These are phyloP conservation scores for Apiospora hydei DNA, from an alignment of 2,329 filamentous ascomycete genomes.

Conservation along the genomic window DNA sequence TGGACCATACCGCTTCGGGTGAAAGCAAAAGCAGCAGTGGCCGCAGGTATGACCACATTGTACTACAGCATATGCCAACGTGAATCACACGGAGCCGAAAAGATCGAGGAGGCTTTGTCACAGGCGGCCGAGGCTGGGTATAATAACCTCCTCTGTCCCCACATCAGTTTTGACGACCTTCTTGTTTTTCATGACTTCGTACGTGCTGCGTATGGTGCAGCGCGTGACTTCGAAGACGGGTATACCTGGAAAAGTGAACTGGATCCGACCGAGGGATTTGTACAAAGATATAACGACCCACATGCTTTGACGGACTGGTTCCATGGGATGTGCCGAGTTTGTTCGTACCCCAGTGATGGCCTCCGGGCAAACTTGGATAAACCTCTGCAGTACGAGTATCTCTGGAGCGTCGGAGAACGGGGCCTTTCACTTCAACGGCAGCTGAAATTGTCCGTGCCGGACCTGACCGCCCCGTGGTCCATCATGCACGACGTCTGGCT, in stretches of 20 bases:
- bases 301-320: too few species aligned
- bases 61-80: not conserved
- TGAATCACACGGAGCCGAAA: not conserved
- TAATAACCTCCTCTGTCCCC: not conserved
- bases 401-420: not conserved
- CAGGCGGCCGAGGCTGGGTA: not conserved
- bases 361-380: too few species aligned
- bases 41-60: not conserved
- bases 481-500: not conserved
- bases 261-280: not conserved
- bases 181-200: not conserved
- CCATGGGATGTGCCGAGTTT: not conserved
- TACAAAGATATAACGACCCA: not conserved
- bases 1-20: not conserved
- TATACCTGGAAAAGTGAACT: not conserved
- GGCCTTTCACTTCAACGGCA: not conserved
- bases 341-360: too few species aligned
- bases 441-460: not conserved
- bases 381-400: not conserved
- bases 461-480: not conserved
- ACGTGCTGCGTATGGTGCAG: too few species aligned
- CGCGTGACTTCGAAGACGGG: not conserved
- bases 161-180: not conserved
- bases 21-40: not conserved
- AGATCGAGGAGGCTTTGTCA: not conserved